Percentiles rank a stretch among this genome's conserved stretches.
These are phyloP conservation scores for Hypoxylon sp. DNA, from an alignment of 2,329 filamentous ascomycete genomes.

Conservation along the genomic window DNA sequence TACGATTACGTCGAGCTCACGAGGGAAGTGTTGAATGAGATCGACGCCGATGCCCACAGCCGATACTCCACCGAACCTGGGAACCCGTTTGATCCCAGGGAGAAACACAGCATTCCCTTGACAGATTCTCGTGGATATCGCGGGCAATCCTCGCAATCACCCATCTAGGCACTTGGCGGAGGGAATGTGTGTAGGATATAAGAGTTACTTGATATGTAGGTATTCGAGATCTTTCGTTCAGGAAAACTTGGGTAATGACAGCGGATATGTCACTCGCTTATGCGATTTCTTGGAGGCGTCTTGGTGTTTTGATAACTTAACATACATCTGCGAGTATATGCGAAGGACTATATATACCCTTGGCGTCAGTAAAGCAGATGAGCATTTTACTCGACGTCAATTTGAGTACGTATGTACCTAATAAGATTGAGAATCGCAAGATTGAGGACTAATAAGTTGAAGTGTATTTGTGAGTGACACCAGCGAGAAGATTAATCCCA, in stretches of 20 bases:
- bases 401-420: slow-evolving; percentile 7
- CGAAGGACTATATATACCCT: slow-evolving; percentile 23
- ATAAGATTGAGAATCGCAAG: slow-evolving; percentile 11
- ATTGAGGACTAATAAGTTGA: no score
- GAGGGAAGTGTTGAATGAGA: slow-evolving; percentile 57
- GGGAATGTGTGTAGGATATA: slow-evolving; percentile 24
- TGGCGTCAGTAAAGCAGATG: slow-evolving; percentile 12
- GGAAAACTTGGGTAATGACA: slow-evolving; percentile 4
- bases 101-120: slow-evolving; percentile 60
- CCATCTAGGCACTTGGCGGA: slow-evolving; percentile 25
- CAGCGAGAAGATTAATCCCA: not conserved
- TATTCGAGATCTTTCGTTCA: slow-evolving; percentile 7
- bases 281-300: slow-evolving; percentile 17
- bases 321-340: no score
- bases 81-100: slow-evolving; percentile 52
- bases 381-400: slow-evolving; percentile 1
- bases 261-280: slow-evolving; percentile 15
- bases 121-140: slow-evolving; percentile 56
- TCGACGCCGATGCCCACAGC: slow-evolving; percentile 55
- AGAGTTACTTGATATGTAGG: no score
- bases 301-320: slow-evolving; percentile 14
- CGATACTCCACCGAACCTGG: slow-evolving; percentile 54
- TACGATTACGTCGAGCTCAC: slow-evolving; percentile 89
- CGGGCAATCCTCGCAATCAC: slow-evolving; percentile 47
- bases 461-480: no score